phyloP scores from a whole-genome alignment of 1,284 basidiomycete species.

The Schizophyllum amplum region DNA sequence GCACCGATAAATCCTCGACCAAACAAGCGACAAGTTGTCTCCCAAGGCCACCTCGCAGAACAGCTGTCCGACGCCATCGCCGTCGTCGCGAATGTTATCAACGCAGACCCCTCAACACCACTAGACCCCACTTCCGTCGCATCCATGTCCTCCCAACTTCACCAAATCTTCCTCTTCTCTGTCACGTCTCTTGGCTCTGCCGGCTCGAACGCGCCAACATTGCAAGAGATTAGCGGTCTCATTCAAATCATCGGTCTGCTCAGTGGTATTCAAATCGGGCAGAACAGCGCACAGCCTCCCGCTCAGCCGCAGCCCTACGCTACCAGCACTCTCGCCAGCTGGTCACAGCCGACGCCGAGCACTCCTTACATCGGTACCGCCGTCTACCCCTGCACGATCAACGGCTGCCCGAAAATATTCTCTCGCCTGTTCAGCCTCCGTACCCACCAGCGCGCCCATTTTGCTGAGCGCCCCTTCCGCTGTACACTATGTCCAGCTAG shows the following conservation, averaged over 20 bases:
- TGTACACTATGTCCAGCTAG: conserved; percentile 60
- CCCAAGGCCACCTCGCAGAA: conserved; percentile 34
- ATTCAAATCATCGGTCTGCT: conserved; percentile 73
- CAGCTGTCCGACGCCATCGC: conserved; percentile 52
- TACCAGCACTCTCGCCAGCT: conserved; percentile 14
- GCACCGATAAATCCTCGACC: conserved; percentile 20
- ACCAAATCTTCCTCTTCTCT: conserved; percentile 67
- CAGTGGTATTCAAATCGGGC: conserved; percentile 61
- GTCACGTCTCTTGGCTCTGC: conserved; percentile 21
- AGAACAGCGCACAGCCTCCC: conserved; percentile 24
- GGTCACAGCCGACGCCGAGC: conserved; percentile 16
- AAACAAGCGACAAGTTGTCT: conserved; percentile 37
- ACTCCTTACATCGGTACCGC: conserved; percentile 51
- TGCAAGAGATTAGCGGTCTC: conserved; percentile 67
- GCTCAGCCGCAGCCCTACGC: conserved; percentile 20
- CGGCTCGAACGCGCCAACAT: conserved; percentile 44
- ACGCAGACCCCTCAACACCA: conserved; percentile 25
- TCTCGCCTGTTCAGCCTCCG: conserved; percentile 58
- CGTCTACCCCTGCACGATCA: conserved; percentile 63
- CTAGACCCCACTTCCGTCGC: conserved; percentile 50
- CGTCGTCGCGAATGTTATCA: conserved; percentile 40
- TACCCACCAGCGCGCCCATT: conserved; percentile 50
- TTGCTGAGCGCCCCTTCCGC: conserved; percentile 47
- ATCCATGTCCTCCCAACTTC: conserved; percentile 58
- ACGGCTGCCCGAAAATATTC: conserved; percentile 57